Evolutionary conservation across 768 basidiomycete genomes (phyloP).

Genomic region (Boletellus ananas): DNA sequence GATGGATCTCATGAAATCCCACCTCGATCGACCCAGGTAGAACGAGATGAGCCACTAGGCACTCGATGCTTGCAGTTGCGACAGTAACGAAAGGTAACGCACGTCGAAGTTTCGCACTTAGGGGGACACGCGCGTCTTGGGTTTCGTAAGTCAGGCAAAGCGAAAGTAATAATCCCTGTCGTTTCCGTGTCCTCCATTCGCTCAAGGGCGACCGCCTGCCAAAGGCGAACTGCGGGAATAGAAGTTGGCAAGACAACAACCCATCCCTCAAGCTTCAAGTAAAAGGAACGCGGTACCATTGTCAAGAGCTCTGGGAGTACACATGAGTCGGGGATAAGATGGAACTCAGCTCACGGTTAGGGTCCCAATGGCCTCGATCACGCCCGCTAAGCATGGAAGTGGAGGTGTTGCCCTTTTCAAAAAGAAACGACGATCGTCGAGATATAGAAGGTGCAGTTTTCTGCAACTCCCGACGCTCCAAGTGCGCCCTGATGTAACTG

Average conservation of each 20-base stretch:
- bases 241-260: constrained; percentile 3
- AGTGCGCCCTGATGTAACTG: not conserved
- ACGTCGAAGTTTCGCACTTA: not conserved
- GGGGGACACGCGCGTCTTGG: not conserved
- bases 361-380: not conserved
- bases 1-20: constrained; percentile 10
- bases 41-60: not conserved
- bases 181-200: constrained; percentile 9
- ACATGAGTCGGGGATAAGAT: not conserved
- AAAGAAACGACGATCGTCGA: not conserved
- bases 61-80: not conserved
- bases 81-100: not conserved
- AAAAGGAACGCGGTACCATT: not conserved
- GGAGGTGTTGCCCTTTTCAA: constrained; percentile 1
- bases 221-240: constrained; percentile 6
- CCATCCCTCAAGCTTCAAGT: not conserved
- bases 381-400: too few relatives aligned
- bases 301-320: not conserved
- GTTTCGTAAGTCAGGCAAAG: not conserved
- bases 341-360: constrained; percentile 2
- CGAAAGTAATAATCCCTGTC: not conserved
- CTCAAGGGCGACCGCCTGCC: constrained; percentile 6
- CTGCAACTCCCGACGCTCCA: constrained; percentile 1
- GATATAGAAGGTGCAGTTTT: constrained; percentile 1
- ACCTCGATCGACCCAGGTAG: constrained; percentile 5